Evolutionary conservation across 768 basidiomycete genomes (phyloP).

Genomic region (Cystobasidium ongulense): DNA sequence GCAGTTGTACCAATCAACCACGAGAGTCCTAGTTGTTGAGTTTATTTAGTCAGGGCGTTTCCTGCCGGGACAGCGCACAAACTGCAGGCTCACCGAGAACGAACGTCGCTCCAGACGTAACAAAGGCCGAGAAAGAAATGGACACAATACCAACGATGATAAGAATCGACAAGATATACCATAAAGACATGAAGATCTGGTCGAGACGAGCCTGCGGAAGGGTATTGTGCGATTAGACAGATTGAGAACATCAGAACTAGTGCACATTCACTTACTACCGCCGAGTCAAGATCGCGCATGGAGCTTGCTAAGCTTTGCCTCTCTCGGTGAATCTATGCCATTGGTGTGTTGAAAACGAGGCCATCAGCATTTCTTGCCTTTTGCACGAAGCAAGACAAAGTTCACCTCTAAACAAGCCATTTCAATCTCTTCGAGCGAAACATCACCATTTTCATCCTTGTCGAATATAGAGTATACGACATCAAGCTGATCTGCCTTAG

Average conservation of each 20-base stretch:
- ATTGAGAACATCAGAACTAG: too few relatives aligned
- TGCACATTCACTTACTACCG: slow-evolving; percentile 53
- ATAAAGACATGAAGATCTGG: slow-evolving; percentile 75
- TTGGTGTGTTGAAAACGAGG: slow-evolving; percentile 52
- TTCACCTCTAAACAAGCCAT: slow-evolving; percentile 51
- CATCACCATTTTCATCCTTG: slow-evolving; percentile 50
- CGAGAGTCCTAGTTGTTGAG: slow-evolving; percentile 32
- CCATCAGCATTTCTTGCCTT: slow-evolving; percentile 12
- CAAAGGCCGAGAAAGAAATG: slow-evolving; percentile 41
- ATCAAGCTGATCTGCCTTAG: slow-evolving; percentile 50
- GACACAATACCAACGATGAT: slow-evolving; percentile 73
- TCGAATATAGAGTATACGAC: slow-evolving; percentile 47
- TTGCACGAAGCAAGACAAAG: not conserved
- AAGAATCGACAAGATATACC: slow-evolving; percentile 57
- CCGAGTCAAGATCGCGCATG: slow-evolving; percentile 82
- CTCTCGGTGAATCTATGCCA: slow-evolving; percentile 61
- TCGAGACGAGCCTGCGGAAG: slow-evolving; percentile 51
- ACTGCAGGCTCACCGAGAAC: slow-evolving; percentile 47
- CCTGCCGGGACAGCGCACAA: not conserved
- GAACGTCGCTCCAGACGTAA: slow-evolving; percentile 57
- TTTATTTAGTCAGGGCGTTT: not conserved
- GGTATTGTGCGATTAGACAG: too few relatives aligned
- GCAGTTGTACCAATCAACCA: slow-evolving; percentile 56
- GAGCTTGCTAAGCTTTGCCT: slow-evolving; percentile 72
- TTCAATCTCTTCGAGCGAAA: slow-evolving; percentile 57